Evolutionary conservation across 116 monocot genomes (phyloP), one percentile per base, ranked within the genome.

Genomic region (Cymodocea nodosa): DNA sequence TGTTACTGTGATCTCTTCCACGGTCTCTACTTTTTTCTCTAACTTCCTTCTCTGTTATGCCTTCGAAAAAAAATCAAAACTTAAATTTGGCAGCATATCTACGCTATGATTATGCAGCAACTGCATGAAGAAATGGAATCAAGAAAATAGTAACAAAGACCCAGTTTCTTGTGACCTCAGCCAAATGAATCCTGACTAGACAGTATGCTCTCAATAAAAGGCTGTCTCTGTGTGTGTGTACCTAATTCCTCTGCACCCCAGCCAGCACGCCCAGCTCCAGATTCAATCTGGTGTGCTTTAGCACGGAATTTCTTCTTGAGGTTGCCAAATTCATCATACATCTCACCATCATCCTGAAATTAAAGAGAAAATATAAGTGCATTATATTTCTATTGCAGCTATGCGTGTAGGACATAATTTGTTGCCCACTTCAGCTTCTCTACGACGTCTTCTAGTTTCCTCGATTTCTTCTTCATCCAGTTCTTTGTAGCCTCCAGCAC

Each of bases 241-340:
- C 95, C 95, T 87, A 90, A 20, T 51, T 90, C 85, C 58, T 97
- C 95, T 60, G 73, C 88, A 56, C 87, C 87, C 97, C 97, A 91
- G 61, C 97, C 91, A 75, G 97, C 91, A 78, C 91, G 91, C 18
- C 97, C 97, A n/a, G 78, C 78, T 19, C 70, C 74, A 62, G 58
- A 66, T 74, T 88, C 97, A 77, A 75, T 39, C 65, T 84, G 83
- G 22, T 85, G 88, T 37, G 89, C 70, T 82, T 91, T 98, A 6
- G 91, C 88, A 67, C 97, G 97, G 22, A 88, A 98, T 70, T 98
- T 85, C 92, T 98, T 98, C 70, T 98, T 98, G 51, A 98, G 88
- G 68, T 91, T 98, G 23, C 97, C 97, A 80, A 98, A 98, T 60
- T 98, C 97, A 76, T 98, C 97, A 57, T 98, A 98, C 80, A 98